phyloP scores from a whole-genome alignment of 345 rosid genomes.

The Brassica juncea region DNA sequence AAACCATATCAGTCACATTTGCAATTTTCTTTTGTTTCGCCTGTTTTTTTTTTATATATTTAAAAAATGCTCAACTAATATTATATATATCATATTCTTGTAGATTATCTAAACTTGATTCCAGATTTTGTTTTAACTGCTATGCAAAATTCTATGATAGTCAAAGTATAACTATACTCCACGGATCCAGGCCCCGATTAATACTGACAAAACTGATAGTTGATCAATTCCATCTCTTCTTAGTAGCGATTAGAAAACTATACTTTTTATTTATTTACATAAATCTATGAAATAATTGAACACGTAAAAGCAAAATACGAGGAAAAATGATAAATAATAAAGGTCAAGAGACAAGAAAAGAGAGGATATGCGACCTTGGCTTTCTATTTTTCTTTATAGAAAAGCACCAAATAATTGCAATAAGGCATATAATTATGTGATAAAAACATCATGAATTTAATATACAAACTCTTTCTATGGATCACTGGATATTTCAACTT shows the following conservation, averaged over 20 bases:
- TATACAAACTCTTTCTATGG: not conserved
- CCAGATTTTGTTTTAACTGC: not conserved
- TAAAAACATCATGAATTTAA: not conserved
- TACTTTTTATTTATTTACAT: not conserved
- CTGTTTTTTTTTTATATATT: too few relatives aligned
- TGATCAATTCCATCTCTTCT: not conserved
- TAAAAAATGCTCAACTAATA: not conserved
- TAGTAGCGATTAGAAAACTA: not conserved
- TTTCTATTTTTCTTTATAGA: conserved; percentile 23
- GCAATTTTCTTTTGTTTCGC: not conserved
- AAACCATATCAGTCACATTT: conserved; percentile 16
- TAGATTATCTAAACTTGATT: not conserved
- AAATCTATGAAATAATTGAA: not conserved
- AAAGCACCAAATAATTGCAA: conserved; percentile 29
- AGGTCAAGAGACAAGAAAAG: not conserved
- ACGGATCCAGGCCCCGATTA: not conserved
- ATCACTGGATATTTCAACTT: conserved; percentile 1
- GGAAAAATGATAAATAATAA: not conserved
- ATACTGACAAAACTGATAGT: not conserved
- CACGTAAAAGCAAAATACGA: not conserved
- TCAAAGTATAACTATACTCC: not conserved
- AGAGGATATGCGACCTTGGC: conserved; percentile 18
- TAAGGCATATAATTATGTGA: not conserved
- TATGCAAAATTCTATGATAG: not conserved
- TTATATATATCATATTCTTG: not conserved